A percentile compares a stretch with the other conserved stretches of the same genome.
These are phyloP conservation scores for Melastoma candidum DNA, from an alignment of 441 rosid genomes.

Conservation along the genomic window DNA sequence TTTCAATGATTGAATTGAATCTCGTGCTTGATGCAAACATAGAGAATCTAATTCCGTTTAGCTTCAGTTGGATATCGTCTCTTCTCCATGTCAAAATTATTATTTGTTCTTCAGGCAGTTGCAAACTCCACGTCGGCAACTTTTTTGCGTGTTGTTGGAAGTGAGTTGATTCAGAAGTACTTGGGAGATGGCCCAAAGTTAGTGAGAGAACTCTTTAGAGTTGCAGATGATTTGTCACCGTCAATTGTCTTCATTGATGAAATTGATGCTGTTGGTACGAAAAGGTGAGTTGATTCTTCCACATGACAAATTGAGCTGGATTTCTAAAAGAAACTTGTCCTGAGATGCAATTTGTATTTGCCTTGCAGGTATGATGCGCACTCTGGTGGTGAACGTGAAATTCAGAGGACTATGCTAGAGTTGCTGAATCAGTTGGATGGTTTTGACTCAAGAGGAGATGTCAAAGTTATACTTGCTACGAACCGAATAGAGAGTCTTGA, in stretches of 20 bases:
- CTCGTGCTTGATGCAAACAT: no score
- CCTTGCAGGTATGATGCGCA: conserved; percentile 74
- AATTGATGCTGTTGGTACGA: conserved; percentile 93
- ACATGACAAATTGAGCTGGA: not conserved
- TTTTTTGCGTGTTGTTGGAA: conserved; percentile 91
- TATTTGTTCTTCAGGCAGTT: conserved; percentile 48
- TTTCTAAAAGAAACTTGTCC: no score
- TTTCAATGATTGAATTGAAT: no score
- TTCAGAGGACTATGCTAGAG: conserved; percentile 97
- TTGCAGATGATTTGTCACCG: conserved; percentile 93
- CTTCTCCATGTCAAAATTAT: no score
- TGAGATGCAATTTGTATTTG: not conserved
- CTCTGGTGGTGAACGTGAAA: conserved; percentile 98
- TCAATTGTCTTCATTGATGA: conserved; percentile 97
- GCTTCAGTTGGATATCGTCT: not conserved
- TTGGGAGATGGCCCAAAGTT: conserved; percentile 93
- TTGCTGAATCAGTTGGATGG: conserved; percentile 94
- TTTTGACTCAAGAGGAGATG: conserved; percentile 93
- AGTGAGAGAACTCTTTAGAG: conserved; percentile 91
- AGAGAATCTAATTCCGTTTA: not conserved
- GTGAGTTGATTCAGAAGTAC: conserved; percentile 91
- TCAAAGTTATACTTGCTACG: conserved; percentile 93
- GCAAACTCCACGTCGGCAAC: conserved; percentile 95
- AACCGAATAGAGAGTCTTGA: conserved; percentile 92
- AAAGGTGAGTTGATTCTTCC: conserved; percentile 33